Percentiles rank a stretch among this genome's conserved stretches.
Conservation (phyloP, 1,284 basidiomycete genomes). For the Rhodofomes roseus region DNA sequence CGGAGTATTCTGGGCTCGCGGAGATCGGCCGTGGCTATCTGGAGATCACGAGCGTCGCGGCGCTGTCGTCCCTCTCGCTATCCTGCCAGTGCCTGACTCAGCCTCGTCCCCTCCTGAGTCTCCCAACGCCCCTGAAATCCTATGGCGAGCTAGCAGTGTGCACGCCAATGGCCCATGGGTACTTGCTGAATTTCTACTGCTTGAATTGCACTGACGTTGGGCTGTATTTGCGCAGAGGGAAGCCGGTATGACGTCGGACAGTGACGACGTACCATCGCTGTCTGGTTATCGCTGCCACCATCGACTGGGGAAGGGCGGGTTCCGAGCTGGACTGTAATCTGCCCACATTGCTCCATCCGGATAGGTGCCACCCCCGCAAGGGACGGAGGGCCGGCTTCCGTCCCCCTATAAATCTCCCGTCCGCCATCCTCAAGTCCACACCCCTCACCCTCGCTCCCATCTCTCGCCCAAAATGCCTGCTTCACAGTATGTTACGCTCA, state of each 20-base stretch:
- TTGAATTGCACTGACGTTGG: neutral
- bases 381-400: neutral
- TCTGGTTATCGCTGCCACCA: neutral
- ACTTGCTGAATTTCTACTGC: neutral
- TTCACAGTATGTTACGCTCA: constrained; percentile 50
- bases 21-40: neutral
- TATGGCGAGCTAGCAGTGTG: neutral
- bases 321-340: neutral
- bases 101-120: neutral
- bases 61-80: neutral
- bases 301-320: neutral
- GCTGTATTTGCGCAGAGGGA: neutral
- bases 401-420: neutral
- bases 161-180: neutral
- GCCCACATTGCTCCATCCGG: neutral
- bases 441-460: neutral
- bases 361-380: neutral
- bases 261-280: neutral
- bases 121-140: neutral
- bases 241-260: neutral
- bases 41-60: neutral
- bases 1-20: neutral
- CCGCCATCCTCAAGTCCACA: neutral
- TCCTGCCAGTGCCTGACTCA: neutral
- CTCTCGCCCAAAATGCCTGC: constrained; percentile 19